Conservation (phyloP, 495 filamentous ascomycete species). For the Cudoniella acicularis region DNA sequence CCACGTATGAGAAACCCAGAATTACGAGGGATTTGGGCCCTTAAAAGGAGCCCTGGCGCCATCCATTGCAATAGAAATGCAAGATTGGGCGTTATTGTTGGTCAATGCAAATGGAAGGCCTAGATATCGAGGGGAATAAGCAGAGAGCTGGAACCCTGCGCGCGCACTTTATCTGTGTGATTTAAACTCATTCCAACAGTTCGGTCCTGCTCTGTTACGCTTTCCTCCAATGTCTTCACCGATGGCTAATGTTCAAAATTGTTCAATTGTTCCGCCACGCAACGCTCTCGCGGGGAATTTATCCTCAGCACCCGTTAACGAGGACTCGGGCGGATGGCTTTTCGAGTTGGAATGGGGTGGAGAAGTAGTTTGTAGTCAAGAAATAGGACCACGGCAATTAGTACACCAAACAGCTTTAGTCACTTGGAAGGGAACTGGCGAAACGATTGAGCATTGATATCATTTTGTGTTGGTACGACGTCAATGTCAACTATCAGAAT, state of each 20-base stretch:
- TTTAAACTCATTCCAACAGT: not conserved
- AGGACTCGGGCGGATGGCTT: slow-evolving; percentile 1
- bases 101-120: not conserved
- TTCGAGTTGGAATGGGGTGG: not conserved
- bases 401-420: too few species aligned
- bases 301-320: slow-evolving; percentile 7
- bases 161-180: not conserved
- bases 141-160: not conserved
- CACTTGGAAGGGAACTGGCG: not conserved
- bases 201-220: not conserved
- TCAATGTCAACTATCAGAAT: slow-evolving; percentile 1
- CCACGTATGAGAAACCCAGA: not conserved
- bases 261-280: not conserved
- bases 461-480: not conserved
- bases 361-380: not conserved
- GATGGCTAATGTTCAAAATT: slow-evolving; percentile 12
- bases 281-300: slow-evolving; percentile 3
- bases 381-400: too few species aligned
- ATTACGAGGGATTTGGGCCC: not conserved
- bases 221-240: slow-evolving; percentile 8
- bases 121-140: not conserved
- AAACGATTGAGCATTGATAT: not conserved
- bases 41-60: too few species aligned
- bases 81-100: too few species aligned
- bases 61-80: too few species aligned